Conservation (phyloP, 495 filamentous ascomycete genomes). For the Xylaria flabelliformis region DNA sequence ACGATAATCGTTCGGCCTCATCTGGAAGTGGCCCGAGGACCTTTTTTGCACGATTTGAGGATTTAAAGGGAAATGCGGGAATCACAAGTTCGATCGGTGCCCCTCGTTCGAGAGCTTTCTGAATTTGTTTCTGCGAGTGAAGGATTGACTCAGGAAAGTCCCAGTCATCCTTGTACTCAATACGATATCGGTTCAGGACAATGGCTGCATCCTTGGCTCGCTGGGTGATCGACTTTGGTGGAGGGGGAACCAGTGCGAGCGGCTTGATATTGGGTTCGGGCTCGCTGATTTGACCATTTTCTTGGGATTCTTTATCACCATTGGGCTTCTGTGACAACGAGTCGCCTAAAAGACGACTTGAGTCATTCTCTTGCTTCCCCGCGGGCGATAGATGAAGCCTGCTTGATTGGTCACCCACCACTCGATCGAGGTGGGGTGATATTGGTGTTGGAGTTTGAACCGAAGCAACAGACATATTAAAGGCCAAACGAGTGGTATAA, state of each 20-base stretch:
- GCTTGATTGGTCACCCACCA: slow-evolving; percentile 19
- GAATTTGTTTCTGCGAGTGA: slow-evolving; percentile 16
- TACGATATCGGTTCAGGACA: slow-evolving; percentile 17
- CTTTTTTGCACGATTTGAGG: slow-evolving; percentile 49
- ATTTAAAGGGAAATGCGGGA: slow-evolving; percentile 61
- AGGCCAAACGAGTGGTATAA: neutral
- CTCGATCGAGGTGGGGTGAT: slow-evolving; percentile 1
- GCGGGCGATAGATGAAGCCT: neutral
- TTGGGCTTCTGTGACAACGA: neutral
- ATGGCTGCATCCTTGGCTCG: slow-evolving; percentile 12
- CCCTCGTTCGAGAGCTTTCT: slow-evolving; percentile 16
- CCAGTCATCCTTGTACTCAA: slow-evolving; percentile 24
- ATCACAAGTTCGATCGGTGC: slow-evolving; percentile 40
- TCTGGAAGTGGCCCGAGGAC: slow-evolving; percentile 54
- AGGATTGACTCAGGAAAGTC: slow-evolving; percentile 11
- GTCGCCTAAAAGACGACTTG: neutral
- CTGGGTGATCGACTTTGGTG: neutral
- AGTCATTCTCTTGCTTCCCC: neutral
- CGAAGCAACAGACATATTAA: slow-evolving; percentile 5
- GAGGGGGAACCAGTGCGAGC: neutral
- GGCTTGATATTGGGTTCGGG: neutral
- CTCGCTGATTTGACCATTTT: neutral
- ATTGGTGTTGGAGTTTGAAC: slow-evolving; percentile 8
- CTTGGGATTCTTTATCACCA: neutral
- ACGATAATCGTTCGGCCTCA: slow-evolving; percentile 53